Evolutionary conservation across 2,329 filamentous ascomycete species (phyloP), one percentile per base, ranked within the genome.

Genomic region (Colletotrichum filicis): DNA sequence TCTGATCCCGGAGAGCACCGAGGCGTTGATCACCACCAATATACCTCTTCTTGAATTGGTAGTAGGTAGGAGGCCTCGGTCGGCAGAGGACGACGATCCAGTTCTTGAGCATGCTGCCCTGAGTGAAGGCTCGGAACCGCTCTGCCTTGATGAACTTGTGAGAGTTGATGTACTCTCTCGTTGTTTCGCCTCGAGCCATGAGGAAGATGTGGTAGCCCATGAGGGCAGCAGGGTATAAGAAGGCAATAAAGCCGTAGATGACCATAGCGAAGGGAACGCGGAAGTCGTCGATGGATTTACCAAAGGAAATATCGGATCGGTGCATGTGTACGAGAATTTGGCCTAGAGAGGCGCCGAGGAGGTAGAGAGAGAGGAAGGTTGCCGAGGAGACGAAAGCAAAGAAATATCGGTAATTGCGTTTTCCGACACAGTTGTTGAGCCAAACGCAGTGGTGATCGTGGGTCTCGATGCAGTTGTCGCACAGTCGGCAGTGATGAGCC

Each of bases 401-500:
- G 83, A 99, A 99, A 83, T 96, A 98, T 75, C 97, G 94, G 84
- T 99, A 99, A 84, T 99, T 99, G 78, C 97, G 94, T 76, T 96
- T 93, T 56, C 97, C 97, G 62, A 99, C 93, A 76, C 97, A 99
- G 82, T 99, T 99, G 85, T 99, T 99, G 75, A 99, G 90, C 97
- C 97, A 99, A 19, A 98, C 95, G 79, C 97, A 99, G 83, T 99
- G 97, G 80, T 99, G 97, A 79, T 99, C 97, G 77, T 98, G 95
- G 0, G 95, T 98, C 83, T 99, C 97, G 73, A 99, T 91, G 81
- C 97, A 99, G 82, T 97, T 98, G 83, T 99, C 96, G 84, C 97
- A 99, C 32, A 98, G 89, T 70, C 97, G 94, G 83, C 97, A 99
- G 84, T 99, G 97, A 80, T 99, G 97, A 71, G 95, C 95, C 71